Evolutionary conservation across 2,329 filamentous ascomycete species (phyloP).

Genomic region (Sarocladium strictum): DNA sequence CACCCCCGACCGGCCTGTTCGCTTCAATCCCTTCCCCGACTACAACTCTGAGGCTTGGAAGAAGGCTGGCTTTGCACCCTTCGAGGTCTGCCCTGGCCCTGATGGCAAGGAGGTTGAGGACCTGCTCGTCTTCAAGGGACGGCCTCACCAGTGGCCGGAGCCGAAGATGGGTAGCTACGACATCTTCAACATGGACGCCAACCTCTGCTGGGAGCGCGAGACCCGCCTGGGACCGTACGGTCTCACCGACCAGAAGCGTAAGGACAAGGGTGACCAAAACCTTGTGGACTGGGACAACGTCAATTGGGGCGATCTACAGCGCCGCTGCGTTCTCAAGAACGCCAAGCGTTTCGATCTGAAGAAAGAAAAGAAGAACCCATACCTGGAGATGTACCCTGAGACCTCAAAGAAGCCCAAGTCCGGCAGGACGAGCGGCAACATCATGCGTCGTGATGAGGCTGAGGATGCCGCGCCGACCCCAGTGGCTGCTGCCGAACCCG

Average conservation of each 20-base stretch:
- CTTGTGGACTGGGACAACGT: constrained; percentile 56
- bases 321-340: constrained; percentile 60
- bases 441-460: background rate
- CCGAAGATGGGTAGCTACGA: constrained; percentile 59
- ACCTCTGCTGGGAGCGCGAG: constrained; percentile 62
- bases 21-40: constrained; percentile 65
- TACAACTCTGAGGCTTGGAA: constrained; percentile 62
- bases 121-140: constrained; percentile 57
- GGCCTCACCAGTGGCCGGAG: constrained; percentile 51
- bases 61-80: constrained; percentile 47
- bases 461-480: constrained; percentile 10
- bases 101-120: constrained; percentile 55
- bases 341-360: constrained; percentile 52
- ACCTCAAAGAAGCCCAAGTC: constrained; percentile 16
- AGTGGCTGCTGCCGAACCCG: constrained; percentile 8
- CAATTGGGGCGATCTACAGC: constrained; percentile 66
- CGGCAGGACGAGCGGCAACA: constrained; percentile 10
- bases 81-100: constrained; percentile 60
- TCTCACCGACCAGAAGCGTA: constrained; percentile 41
- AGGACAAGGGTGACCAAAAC: constrained; percentile 30
- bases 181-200: constrained; percentile 52
- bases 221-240: constrained; percentile 65
- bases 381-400: constrained; percentile 35
- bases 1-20: constrained; percentile 41
- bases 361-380: constrained; percentile 35